phyloP scores from a whole-genome alignment of 768 basidiomycete species.

The Peribolospora baueri region DNA sequence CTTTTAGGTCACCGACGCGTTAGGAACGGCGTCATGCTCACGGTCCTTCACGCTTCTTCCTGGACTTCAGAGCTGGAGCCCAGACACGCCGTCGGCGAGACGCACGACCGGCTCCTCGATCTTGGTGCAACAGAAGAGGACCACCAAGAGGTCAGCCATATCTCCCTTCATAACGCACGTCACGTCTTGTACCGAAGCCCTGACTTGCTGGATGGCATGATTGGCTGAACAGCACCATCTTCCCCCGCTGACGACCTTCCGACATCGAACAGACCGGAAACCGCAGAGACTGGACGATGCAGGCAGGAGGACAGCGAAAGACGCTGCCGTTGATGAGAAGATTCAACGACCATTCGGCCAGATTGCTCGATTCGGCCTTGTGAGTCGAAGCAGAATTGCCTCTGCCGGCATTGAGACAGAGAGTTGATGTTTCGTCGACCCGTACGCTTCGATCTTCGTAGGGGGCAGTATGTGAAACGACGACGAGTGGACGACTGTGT shows the following conservation, averaged over 20 bases:
- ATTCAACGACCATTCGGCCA: conserved; percentile 91
- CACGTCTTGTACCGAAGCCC: conserved; percentile 1
- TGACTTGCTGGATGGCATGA: neutral
- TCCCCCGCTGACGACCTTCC: neutral
- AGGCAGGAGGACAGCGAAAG: conserved; percentile 64
- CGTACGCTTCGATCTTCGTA: neutral
- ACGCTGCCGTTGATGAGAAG: conserved; percentile 80
- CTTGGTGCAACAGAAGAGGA: conserved; percentile 74
- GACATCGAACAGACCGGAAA: conserved; percentile 44
- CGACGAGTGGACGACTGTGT: conserved; percentile 24
- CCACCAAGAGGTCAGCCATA: conserved; percentile 45
- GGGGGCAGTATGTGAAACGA: conserved; percentile 32
- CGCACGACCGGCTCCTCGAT: conserved; percentile 53
- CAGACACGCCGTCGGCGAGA: conserved; percentile 31
- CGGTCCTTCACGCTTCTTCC: conserved; percentile 6
- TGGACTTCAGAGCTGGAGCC: conserved; percentile 44
- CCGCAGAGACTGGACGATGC: conserved; percentile 80
- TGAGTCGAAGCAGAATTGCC: conserved; percentile 5
- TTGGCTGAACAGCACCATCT: neutral
- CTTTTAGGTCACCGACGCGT: neutral
- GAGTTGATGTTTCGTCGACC: neutral
- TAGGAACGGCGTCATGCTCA: neutral
- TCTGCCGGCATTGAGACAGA: neutral
- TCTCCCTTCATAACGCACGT: neutral
- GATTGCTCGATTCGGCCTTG: conserved; percentile 42